phyloP scores from a whole-genome alignment of 2,329 filamentous ascomycete genomes.

The Orbilia ellipsospora region DNA sequence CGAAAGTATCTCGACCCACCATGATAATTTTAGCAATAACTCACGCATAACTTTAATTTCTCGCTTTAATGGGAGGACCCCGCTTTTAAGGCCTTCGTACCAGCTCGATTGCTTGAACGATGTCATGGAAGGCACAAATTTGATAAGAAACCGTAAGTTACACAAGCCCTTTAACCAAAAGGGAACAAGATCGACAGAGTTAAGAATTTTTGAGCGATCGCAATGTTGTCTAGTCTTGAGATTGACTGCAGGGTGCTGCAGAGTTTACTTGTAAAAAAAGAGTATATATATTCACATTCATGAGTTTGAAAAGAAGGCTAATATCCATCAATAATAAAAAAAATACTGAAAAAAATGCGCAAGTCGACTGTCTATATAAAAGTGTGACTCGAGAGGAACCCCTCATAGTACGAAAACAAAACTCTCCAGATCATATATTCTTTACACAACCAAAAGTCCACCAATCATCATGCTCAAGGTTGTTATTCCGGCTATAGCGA shows the following conservation, averaged over 20 bases:
- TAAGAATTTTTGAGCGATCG: too few species aligned
- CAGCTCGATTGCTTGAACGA: too few species aligned
- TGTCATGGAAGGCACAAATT: too few species aligned
- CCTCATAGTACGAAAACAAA: not conserved
- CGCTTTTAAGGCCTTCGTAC: too few species aligned
- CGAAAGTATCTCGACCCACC: too few species aligned
- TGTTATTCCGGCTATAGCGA: constrained; percentile 31
- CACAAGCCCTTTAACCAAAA: too few species aligned
- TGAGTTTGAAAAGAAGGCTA: constrained; percentile 2
- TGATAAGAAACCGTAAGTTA: too few species aligned
- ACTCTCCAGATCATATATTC: not conserved
- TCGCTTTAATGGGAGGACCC: too few species aligned
- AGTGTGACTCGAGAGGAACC: not conserved
- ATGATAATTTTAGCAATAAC: too few species aligned
- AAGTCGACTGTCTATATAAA: constrained; percentile 15
- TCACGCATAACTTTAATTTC: too few species aligned
- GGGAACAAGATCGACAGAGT: too few species aligned
- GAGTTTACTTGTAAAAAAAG: not conserved
- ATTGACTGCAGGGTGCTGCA: not conserved
- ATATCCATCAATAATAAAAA: constrained; percentile 3
- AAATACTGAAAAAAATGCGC: constrained; percentile 10
- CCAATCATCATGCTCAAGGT: constrained; percentile 36
- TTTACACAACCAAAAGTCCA: constrained; percentile 32
- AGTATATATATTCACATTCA: constrained; percentile 33
- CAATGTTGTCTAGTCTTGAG: not conserved